Evolutionary conservation across 31 red algal species (phyloP), one percentile per base, ranked within the genome.

Genomic region (Endocladia muricata): DNA sequence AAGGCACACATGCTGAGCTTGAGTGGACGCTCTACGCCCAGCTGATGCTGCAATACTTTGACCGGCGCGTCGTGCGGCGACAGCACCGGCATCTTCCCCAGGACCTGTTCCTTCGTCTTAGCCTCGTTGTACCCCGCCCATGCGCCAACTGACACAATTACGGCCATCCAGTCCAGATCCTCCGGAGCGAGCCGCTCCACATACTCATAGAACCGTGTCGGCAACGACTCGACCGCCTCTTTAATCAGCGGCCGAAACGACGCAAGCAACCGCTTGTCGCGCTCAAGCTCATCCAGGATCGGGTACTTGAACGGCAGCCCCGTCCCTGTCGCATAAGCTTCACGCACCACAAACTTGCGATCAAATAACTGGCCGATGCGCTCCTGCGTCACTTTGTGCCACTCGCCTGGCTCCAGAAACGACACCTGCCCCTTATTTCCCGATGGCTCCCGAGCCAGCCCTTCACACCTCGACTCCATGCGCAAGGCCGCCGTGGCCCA

Each of bases 41-140:
- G 55, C 41, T 88, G 84, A 79, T 78, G 63, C 60, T 88, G 84
- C 11, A 88, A 35, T 26, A 78, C 63, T 32, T 67, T 55, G 2
- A 88, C 56, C 3, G 84, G 84, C 4, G 84, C 66, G 34, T 88
- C 73, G 25, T 63, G 51, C 8, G 74, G 74, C 3, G 62, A 34
- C 30, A 88, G 55, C 1, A 6, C 34, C 3, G 61, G 8, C 3
- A 4, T 5, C 3, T 29, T 35, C 39, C 19, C 19, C 9, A 19
- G 7, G n/a, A 34, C 6, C 34, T 34, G 21, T 5, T 3, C 19
- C 23, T 37, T 55, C 25, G 17, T 7, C 41, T 68, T 39, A 40
- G 63, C 9, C 41, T 38, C 19, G 4, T 68, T 68, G 33, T 52
- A 75, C 4, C 48, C 71, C 11, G 49, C 51, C 71, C 71, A 75